Evolutionary conservation across 148 eudicot genomes (phyloP), one percentile per base, ranked within the genome.

Genomic region (Mesembryanthemum crystallinum): DNA sequence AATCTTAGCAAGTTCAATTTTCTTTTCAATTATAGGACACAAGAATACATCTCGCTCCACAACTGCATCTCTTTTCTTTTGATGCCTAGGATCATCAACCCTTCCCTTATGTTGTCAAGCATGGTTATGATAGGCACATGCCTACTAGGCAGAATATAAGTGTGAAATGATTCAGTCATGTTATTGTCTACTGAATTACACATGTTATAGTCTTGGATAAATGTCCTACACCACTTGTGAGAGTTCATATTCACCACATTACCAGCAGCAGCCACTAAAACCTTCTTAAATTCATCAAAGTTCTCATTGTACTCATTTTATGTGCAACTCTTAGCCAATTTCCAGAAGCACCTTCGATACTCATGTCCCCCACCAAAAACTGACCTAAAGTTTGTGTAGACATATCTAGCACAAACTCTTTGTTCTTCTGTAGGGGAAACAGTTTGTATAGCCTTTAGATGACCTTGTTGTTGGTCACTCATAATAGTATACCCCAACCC

Each of bases 391-490:
- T 72, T 72, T 10, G 39, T 27, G 20, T 72, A 37, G 0, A 58
- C 20, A 29, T 72, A 65, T 11, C 75, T 72, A 1, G 57, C 51
- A 57, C 75, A 72, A 1, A 32, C 17, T 20, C 75, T 33, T 5
- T 35, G n/a, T 3, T 72, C 65, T 23, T 21, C 47, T 3, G 6
- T 8, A 0, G 75, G 75, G 2, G 2, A 23, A 0, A 57, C 21
- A 1, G 20, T 0, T 30, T n/a, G n/a, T 0, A 52, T 7, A 9
- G 14, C 45, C 10, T 54, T 54, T 8, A 51, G 7, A 1, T 52
- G 29, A 0, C 62, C 74, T 42, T 71, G n/a, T 62, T 73, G 68
- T 29, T 47, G 52, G 43, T 73, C 27, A 37, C 27, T 32, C 67
- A 62, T 73, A 12, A 73, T 57, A 14, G 67, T 73, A 23, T 39